phyloP scores from a whole-genome alignment of 1,284 basidiomycete species.

The Trametes hirsuta region DNA sequence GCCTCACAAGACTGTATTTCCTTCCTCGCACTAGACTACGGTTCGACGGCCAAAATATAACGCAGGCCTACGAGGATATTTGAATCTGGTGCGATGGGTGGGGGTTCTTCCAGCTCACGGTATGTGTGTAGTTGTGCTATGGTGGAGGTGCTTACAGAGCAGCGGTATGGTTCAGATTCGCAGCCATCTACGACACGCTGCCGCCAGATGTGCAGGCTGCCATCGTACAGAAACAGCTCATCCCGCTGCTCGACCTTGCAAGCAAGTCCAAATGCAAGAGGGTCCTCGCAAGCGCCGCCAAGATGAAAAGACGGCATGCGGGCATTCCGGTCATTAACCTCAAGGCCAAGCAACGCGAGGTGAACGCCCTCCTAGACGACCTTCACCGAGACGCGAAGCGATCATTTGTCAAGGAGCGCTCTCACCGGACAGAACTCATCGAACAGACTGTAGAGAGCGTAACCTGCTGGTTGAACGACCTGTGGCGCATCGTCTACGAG shows the following conservation, averaged over 20 bases:
- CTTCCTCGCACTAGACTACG: no score
- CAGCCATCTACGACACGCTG: conserved; percentile 32
- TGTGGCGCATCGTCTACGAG: conserved; percentile 64
- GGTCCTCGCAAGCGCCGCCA: conserved; percentile 26
- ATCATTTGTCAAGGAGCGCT: conserved; percentile 53
- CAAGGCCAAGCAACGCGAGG: conserved; percentile 53
- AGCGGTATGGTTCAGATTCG: conserved; percentile 24
- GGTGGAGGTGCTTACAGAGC: background rate
- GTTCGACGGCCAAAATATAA: no score
- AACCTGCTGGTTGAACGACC: conserved; percentile 57
- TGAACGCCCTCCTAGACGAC: conserved; percentile 52
- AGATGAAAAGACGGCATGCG: conserved; percentile 42
- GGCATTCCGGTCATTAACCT: conserved; percentile 53
- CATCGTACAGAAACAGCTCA: conserved; percentile 34
- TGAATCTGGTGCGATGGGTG: conserved; percentile 3
- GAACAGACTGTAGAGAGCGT: conserved; percentile 56
- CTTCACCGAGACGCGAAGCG: conserved; percentile 55
- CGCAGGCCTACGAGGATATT: background rate
- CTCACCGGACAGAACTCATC: conserved; percentile 54
- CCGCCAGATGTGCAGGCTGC: conserved; percentile 32
- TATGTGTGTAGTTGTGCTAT: background rate
- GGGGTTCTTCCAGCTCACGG: conserved; percentile 16
- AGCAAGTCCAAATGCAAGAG: conserved; percentile 23
- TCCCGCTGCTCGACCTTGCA: conserved; percentile 32
- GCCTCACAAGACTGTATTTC: background rate